phyloP scores from a whole-genome alignment of 352 stramenopile species.

The Bremia lactucae region DNA sequence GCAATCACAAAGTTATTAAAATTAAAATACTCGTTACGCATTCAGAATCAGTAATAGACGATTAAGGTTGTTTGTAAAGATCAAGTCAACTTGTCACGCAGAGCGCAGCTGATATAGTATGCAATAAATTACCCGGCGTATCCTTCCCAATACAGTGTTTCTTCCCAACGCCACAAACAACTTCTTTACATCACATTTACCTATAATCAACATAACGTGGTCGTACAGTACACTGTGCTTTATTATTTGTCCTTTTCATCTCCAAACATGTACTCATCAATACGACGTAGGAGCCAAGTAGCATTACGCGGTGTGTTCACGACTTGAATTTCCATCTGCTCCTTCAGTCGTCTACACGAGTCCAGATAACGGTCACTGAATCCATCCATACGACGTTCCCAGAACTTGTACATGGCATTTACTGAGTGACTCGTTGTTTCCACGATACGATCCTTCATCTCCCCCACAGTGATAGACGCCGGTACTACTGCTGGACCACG shows the following conservation, averaged over 20 bases:
- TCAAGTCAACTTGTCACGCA: too few relatives aligned
- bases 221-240: too few relatives aligned
- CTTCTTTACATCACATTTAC: too few relatives aligned
- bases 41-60: too few relatives aligned
- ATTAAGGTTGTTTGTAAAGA: too few relatives aligned
- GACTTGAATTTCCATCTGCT: conserved; percentile 59
- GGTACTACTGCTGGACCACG: conserved; percentile 31
- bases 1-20: too few relatives aligned
- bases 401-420: conserved; percentile 61
- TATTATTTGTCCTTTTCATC: conserved; percentile 5
- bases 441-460: conserved; percentile 17
- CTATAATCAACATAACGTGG: too few relatives aligned
- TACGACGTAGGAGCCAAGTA: conserved; percentile 37
- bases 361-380: conserved; percentile 59
- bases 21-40: too few relatives aligned
- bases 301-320: conserved; percentile 31
- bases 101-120: too few relatives aligned
- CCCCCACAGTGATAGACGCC: conserved; percentile 36
- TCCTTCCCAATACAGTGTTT: too few relatives aligned
- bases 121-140: too few relatives aligned
- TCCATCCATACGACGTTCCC: conserved; percentile 49
- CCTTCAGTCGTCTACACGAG: conserved; percentile 44
- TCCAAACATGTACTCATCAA: conserved; percentile 27
- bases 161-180: too few relatives aligned
- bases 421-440: conserved; percentile 44